Base-by-base conservation (phyloP, 2,329 filamentous ascomycete species). In the Phaeosphaeriaceae sp. region DNA sequence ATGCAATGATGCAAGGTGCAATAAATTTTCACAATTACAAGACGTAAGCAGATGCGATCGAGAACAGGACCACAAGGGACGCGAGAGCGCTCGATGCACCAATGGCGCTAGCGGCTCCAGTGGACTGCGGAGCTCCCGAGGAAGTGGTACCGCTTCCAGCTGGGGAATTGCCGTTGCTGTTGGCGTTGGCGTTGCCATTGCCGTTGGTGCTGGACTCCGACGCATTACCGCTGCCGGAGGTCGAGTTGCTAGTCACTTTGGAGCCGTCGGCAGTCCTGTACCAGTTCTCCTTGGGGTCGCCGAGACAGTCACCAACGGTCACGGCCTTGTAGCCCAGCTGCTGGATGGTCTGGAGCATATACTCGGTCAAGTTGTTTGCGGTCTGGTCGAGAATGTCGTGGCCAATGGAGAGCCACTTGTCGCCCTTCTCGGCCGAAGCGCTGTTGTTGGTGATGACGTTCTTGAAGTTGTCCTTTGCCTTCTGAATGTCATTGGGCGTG, bases 391-490 rank as follows among this genome's bases (percentile, higher is more conserved):
- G 78, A 40, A 82, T 82, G 57, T 83, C 81, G 67, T 83, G 81
- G 13, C 72, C 85, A 63, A 88, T 84, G 21, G 83, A 79, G 56
- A 89, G 67, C 71, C 83, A 86, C 27, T 77, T 66, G 51, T 62
- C 45, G 13, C 57, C 55, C 9, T 36, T 33, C 11, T 66, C 54
- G 33, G 71, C 58, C 46, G 66, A 65, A 4, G 69, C 67, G 21
- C 65, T 68, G 42, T 62, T 62, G 7, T 59, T 59, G 24, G 73
- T 73, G 61, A 85, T 80, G 54, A 80, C 81, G 25, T 76, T 69
- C 59, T 76, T 70, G 76, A 88, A 87, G 63, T 78, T 80, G 65
- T 83, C 75, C 78, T 87, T 79, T 66, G 85, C 83, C 72, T 83
- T 81, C 61, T 83, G 79, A 50, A 84, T 83, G 56, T 77, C 62